phyloP scores from a whole-genome alignment of 176 grass and related monocot genomes.

The Rhipidocladum racemiflorum region DNA sequence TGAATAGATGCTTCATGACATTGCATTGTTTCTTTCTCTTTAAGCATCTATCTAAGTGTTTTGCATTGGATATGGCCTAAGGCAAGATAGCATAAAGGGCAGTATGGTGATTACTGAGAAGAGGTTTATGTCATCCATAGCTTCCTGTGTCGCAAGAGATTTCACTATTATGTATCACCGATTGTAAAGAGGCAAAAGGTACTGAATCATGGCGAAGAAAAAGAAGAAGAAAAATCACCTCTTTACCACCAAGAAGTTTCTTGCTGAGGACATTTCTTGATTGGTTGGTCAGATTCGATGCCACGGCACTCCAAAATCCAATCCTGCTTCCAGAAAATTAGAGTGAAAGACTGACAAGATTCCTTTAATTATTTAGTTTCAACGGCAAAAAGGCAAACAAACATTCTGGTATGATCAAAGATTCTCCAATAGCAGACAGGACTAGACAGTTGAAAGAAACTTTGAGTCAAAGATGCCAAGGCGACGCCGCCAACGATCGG shows the following conservation, averaged over 20 bases:
- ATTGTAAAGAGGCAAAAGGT: neutral
- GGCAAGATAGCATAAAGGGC: constrained; percentile 63
- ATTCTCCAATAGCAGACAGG: neutral
- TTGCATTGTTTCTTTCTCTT: too few relatives aligned
- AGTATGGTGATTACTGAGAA: constrained; percentile 69
- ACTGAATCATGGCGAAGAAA: neutral
- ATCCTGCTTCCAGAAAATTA: constrained; percentile 42
- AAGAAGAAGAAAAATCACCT: constrained; percentile 42
- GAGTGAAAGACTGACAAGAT: neutral
- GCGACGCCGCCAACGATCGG: constrained; percentile 77
- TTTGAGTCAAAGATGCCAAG: constrained; percentile 68
- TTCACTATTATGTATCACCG: neutral
- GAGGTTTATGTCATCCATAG: constrained; percentile 71
- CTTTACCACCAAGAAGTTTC: constrained; percentile 49
- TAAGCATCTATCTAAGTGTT: too few relatives aligned
- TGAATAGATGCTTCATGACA: too few relatives aligned
- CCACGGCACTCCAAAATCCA: constrained; percentile 93
- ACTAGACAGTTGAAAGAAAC: constrained; percentile 78
- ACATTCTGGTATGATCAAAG: neutral
- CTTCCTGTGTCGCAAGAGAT: constrained; percentile 39
- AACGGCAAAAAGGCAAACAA: constrained; percentile 5
- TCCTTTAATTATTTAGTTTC: constrained; percentile 17
- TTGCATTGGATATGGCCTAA: too few relatives aligned
- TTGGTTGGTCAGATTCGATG: constrained; percentile 73
- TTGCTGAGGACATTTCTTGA: constrained; percentile 85